Conservation (phyloP, 1,139 yeast species). For the Lodderomyces oxycetoniae region DNA sequence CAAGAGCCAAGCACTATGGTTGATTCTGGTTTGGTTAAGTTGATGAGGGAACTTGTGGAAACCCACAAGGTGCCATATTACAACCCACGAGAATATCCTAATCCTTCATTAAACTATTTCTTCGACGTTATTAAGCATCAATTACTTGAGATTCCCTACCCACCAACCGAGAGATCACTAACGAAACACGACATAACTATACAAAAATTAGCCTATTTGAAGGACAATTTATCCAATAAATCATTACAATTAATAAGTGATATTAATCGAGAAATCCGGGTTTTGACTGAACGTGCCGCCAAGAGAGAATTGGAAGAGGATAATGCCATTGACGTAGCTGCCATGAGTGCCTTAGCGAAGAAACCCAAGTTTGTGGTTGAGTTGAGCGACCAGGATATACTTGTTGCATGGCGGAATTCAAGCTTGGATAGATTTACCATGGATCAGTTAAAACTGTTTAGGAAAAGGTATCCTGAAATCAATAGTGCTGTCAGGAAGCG, state of each 20-base stretch:
- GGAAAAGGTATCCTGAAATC: slow-evolving; percentile 30
- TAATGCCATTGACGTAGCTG: background rate
- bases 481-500: slow-evolving; percentile 35
- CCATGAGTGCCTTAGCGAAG: background rate
- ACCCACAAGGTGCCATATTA: slow-evolving; percentile 29
- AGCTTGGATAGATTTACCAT: slow-evolving; percentile 33
- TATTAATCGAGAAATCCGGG: slow-evolving; percentile 17
- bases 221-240: slow-evolving; percentile 9
- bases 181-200: slow-evolving; percentile 18
- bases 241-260: slow-evolving; percentile 13
- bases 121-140: slow-evolving; percentile 62
- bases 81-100: slow-evolving; percentile 55
- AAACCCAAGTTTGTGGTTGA: slow-evolving; percentile 11
- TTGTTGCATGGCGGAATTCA: slow-evolving; percentile 37
- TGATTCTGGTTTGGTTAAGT: slow-evolving; percentile 15
- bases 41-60: slow-evolving; percentile 17
- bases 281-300: slow-evolving; percentile 12
- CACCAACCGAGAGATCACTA: slow-evolving; percentile 23
- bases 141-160: slow-evolving; percentile 56
- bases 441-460: slow-evolving; percentile 37
- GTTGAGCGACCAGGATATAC: slow-evolving; percentile 30
- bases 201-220: slow-evolving; percentile 13
- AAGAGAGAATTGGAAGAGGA: slow-evolving; percentile 19
- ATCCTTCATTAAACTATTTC: slow-evolving; percentile 67
- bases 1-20: slow-evolving; percentile 3